A percentile compares a stretch with the other conserved stretches of the same genome.
phyloP scores from a whole-genome alignment of 2,329 filamentous ascomycete species.

The Pseudogymnoascus sp. region DNA sequence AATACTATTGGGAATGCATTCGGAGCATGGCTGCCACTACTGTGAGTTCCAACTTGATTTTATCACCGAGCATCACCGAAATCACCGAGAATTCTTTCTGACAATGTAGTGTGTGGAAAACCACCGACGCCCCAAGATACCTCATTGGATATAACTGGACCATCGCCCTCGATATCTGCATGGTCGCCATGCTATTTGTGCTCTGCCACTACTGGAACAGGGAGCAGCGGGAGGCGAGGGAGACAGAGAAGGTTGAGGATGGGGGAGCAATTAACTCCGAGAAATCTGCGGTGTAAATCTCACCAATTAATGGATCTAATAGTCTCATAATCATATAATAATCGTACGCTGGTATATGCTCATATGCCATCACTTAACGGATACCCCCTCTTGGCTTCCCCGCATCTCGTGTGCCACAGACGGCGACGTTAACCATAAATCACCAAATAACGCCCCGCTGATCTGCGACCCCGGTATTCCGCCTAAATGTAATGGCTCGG shows the following conservation, averaged over 20 bases:
- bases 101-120: slow-evolving; percentile 24
- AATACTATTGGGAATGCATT: slow-evolving; percentile 33
- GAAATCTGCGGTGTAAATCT: not conserved
- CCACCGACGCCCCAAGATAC: slow-evolving; percentile 28
- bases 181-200: slow-evolving; percentile 21
- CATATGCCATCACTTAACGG: not conserved
- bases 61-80: too few species aligned
- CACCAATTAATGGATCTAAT: not conserved
- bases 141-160: slow-evolving; percentile 29
- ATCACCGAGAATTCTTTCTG: not conserved
- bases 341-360: not conserved
- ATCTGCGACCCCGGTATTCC: not conserved
- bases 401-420: not conserved
- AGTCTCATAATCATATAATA: not conserved
- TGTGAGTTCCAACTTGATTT: slow-evolving; percentile 16
- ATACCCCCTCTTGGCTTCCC: not conserved
- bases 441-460: not conserved
- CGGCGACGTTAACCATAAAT: not conserved
- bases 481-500: not conserved
- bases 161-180: slow-evolving; percentile 28
- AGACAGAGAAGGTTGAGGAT: not conserved
- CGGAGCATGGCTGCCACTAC: slow-evolving; percentile 27
- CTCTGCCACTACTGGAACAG: slow-evolving; percentile 18
- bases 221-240: slow-evolving; percentile 6
- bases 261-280: not conserved